Evolutionary conservation across 2,329 filamentous ascomycete species (phyloP).

Genomic region (Hypoxylon sp.): DNA sequence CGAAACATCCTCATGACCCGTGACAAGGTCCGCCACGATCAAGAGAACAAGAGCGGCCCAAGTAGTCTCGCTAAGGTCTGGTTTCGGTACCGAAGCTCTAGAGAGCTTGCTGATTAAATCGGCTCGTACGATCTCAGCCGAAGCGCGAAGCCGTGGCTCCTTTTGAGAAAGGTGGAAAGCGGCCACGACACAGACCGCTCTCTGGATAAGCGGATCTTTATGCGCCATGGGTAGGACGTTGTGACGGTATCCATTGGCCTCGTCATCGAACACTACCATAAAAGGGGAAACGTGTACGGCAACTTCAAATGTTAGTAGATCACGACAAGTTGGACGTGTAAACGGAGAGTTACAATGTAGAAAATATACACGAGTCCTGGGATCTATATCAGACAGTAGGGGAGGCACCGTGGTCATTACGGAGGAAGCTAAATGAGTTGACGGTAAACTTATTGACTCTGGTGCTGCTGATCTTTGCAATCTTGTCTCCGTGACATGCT

Average conservation of each 20-base stretch:
- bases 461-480: not conserved
- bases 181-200: slow-evolving; percentile 20
- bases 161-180: slow-evolving; percentile 16
- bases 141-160: slow-evolving; percentile 9
- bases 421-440: not conserved
- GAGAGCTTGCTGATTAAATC: slow-evolving; percentile 17
- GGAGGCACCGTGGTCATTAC: slow-evolving; percentile 2
- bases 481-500: not conserved
- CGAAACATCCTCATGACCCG: slow-evolving; percentile 17
- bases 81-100: not conserved
- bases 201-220: slow-evolving; percentile 8
- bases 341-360: slow-evolving; percentile 13
- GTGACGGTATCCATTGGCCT: slow-evolving; percentile 19
- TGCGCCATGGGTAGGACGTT: slow-evolving; percentile 19
- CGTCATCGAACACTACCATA: slow-evolving; percentile 21
- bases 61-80: slow-evolving; percentile 16
- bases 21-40: slow-evolving; percentile 16
- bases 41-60: slow-evolving; percentile 19
- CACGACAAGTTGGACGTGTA: not conserved
- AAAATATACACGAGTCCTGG: slow-evolving; percentile 13
- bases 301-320: slow-evolving; percentile 12
- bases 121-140: slow-evolving; percentile 17
- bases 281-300: slow-evolving; percentile 16
- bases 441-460: not conserved
- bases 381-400: slow-evolving; percentile 17